phyloP scores from a whole-genome alignment of 2,329 filamentous ascomycete genomes.

The Madurella mycetomatis region DNA sequence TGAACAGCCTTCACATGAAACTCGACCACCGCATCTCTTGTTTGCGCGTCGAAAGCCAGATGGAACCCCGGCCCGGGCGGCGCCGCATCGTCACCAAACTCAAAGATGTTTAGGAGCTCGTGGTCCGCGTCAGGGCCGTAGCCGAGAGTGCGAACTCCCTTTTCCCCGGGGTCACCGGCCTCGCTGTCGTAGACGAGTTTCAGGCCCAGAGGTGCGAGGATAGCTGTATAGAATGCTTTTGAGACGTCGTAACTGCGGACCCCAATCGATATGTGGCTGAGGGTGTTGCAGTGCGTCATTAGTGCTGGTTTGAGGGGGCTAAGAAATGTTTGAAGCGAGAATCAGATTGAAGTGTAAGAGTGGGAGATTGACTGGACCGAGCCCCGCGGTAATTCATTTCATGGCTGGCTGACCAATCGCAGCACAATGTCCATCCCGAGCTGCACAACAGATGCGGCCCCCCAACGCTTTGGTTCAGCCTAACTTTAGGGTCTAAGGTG shows the following conservation, averaged over 20 bases:
- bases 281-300: constrained; percentile 16
- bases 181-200: constrained; percentile 31
- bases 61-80: constrained; percentile 30
- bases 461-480: too few species aligned
- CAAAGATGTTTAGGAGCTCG: constrained; percentile 31
- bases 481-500: too few species aligned
- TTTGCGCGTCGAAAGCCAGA: constrained; percentile 33
- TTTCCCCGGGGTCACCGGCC: background rate
- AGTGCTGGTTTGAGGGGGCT: background rate
- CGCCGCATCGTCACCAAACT: constrained; percentile 22
- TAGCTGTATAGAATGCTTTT: constrained; percentile 31
- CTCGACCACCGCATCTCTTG: constrained; percentile 26
- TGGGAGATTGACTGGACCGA: too few species aligned
- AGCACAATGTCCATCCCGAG: too few species aligned
- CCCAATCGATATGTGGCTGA: constrained; percentile 25
- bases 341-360: background rate
- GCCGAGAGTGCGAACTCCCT: constrained; percentile 26
- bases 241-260: constrained; percentile 24
- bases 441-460: too few species aligned
- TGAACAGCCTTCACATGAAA: constrained; percentile 29
- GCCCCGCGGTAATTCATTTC: too few species aligned
- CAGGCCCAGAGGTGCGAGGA: constrained; percentile 28
- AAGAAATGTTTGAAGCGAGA: background rate
- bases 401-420: too few species aligned
- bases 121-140: constrained; percentile 28